Evolutionary conservation across 1,139 yeast species (phyloP).

Genomic region (Scheffersomyces parashehatae): DNA sequence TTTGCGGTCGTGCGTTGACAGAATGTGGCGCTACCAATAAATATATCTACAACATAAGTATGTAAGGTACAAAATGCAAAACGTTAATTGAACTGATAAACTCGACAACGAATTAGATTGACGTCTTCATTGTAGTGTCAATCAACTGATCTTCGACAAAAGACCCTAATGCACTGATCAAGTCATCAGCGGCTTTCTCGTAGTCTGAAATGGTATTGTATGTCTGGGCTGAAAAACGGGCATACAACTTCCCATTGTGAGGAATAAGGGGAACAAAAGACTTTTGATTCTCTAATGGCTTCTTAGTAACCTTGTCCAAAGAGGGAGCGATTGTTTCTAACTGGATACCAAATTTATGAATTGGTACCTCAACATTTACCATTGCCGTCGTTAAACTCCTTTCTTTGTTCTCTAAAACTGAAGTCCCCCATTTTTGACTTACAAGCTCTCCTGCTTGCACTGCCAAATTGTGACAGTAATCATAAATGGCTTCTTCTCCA

Average conservation of each 20-base stretch:
- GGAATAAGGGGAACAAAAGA: constrained; percentile 38
- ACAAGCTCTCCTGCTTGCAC: constrained; percentile 39
- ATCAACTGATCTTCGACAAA: no score
- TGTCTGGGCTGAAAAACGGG: constrained; percentile 61
- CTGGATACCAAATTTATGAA: constrained; percentile 12
- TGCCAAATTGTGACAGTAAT: constrained; percentile 51
- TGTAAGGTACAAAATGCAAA: no score
- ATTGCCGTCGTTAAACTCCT: constrained; percentile 40
- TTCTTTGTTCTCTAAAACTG: constrained; percentile 28
- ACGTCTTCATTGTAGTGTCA: no score
- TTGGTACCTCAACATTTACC: constrained; percentile 50
- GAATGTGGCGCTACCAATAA: no score
- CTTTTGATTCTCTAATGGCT: constrained; percentile 7
- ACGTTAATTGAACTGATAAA: no score
- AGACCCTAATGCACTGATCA: constrained; percentile 12
- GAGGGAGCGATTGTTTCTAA: constrained; percentile 2
- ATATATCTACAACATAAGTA: no score
- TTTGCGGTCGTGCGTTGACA: no score
- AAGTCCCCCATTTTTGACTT: constrained; percentile 39
- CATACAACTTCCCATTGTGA: constrained; percentile 44
- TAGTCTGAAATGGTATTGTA: constrained; percentile 60
- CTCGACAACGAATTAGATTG: no score
- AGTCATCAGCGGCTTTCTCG: constrained; percentile 38
- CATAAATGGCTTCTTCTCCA: constrained; percentile 54
- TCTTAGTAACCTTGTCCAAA: constrained; percentile 8